Evolutionary conservation across 371 early-diverging fungal genomes (phyloP).

Genomic region (Chytridium lagenaria): DNA sequence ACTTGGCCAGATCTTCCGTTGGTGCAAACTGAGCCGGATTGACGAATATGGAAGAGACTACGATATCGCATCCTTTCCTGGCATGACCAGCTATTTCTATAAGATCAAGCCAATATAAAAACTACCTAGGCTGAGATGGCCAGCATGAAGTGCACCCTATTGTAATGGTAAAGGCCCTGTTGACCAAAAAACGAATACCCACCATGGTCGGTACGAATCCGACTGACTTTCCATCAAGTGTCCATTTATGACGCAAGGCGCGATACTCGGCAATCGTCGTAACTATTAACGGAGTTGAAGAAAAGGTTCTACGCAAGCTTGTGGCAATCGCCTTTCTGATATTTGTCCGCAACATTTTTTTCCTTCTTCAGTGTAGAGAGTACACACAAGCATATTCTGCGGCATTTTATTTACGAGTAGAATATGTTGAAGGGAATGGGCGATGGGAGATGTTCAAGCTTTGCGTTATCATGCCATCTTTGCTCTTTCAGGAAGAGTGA

Average conservation of each 20-base stretch:
- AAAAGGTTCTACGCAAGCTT: neutral
- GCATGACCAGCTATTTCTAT: slow-evolving; percentile 63
- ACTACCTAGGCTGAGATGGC: slow-evolving; percentile 79
- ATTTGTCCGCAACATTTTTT: neutral
- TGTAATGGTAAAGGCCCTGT: neutral
- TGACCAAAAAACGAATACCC: neutral
- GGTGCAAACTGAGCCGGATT: slow-evolving; percentile 98
- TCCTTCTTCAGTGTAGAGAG: too few relatives aligned
- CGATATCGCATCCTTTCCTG: slow-evolving; percentile 65
- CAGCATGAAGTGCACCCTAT: slow-evolving; percentile 89
- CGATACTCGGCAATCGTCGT: slow-evolving; percentile 51
- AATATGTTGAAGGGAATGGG: neutral
- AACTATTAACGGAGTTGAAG: slow-evolving; percentile 37
- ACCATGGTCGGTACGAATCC: slow-evolving; percentile 68
- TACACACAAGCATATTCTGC: too few relatives aligned
- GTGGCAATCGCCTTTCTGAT: neutral
- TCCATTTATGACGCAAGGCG: slow-evolving; percentile 43
- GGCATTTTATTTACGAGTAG: neutral
- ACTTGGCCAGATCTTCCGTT: slow-evolving; percentile 88
- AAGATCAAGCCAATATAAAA: neutral
- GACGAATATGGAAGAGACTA: slow-evolving; percentile 90
- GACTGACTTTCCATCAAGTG: slow-evolving; percentile 40
- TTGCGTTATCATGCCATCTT: too few relatives aligned
- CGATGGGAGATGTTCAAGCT: too few relatives aligned
- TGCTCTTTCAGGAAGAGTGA: neutral